Evolutionary conservation across 768 basidiomycete species (phyloP).

Genomic region (Xerocomus brunneocitrinus): DNA sequence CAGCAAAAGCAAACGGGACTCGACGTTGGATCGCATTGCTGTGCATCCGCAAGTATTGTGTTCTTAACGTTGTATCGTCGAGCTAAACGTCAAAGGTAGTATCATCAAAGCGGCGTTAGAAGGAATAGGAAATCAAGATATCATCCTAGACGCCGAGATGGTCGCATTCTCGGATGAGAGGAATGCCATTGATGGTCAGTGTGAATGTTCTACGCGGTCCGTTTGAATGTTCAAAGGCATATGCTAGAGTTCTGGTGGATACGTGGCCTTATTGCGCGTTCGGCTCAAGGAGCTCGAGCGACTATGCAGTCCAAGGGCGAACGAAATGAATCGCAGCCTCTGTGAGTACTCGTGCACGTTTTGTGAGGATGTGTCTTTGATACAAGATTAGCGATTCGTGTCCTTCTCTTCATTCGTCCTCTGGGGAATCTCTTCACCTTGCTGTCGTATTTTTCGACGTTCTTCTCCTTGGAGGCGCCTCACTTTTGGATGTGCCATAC

Average conservation of each 20-base stretch:
- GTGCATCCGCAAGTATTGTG: slow-evolving; percentile 43
- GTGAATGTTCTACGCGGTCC: not conserved
- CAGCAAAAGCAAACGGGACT: slow-evolving; percentile 84
- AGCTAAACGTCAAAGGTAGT: slow-evolving; percentile 28
- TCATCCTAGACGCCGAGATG: slow-evolving; percentile 84
- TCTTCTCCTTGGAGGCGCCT: slow-evolving; percentile 59
- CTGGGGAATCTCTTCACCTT: slow-evolving; percentile 48
- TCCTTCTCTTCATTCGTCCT: slow-evolving; percentile 39
- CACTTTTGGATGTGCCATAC: slow-evolving; percentile 56
- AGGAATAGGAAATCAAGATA: slow-evolving; percentile 34
- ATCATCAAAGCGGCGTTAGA: slow-evolving; percentile 61
- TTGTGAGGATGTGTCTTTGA: slow-evolving; percentile 5
- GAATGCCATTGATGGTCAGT: slow-evolving; percentile 64
- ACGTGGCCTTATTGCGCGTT: slow-evolving; percentile 51
- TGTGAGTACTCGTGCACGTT: slow-evolving; percentile 10
- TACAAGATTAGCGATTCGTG: slow-evolving; percentile 31
- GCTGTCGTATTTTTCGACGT: slow-evolving; percentile 88
- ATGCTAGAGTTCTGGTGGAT: slow-evolving; percentile 75
- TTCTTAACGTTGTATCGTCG: not conserved
- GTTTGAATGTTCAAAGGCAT: slow-evolving; percentile 2
- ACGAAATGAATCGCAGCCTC: slow-evolving; percentile 18
- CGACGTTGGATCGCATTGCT: slow-evolving; percentile 69
- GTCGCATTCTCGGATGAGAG: slow-evolving; percentile 66
- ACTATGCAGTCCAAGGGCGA: slow-evolving; percentile 19
- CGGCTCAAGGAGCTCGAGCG: slow-evolving; percentile 51